Base-by-base conservation (phyloP, 768 basidiomycete genomes). In the Mycena sanguinolenta region DNA sequence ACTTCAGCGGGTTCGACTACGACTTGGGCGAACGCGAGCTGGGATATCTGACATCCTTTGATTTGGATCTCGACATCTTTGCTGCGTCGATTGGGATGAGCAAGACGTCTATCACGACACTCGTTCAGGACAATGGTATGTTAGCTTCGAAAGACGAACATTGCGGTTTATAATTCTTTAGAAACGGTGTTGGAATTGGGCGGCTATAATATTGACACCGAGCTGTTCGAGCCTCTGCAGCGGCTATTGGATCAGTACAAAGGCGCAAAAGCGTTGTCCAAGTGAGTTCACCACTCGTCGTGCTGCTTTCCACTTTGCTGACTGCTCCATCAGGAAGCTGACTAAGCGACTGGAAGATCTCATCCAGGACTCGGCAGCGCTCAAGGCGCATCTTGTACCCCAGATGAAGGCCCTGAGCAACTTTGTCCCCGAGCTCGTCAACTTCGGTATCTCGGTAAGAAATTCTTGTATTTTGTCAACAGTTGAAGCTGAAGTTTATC, bases 61-160 rank as follows among this genome's bases (percentile, higher is more conserved):
- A 99, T 76, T 88, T 90, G 72, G 98, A 99, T 79, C 85, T 99
- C 10, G 97, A 99, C 78, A 93, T 94, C 80, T 96, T 98, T 79
- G 90, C 95, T 23, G 96, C 96, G 12, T 95, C 96, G 2, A 90
- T 98, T 54, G 95, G 95, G 2, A 87, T 97, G 69, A 91, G 94
- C 46, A 95, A 96, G 84, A 97, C 96, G 6, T 91, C 93, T 4
- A 88, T 98, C 17, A 83, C 88, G n/a, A 82, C 84, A 0, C 84
- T 95, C 32, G 76, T 94, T 36, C 86, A 90, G 69, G 97, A 98
- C 74, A 90, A 93, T 61, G 95, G 95, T 94, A 73, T 25, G 80
- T 74, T 17, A 54, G 49, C 25, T 9, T 19, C 25, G 23, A 2
- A 50, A 2, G 49, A 14, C 9, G 4, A 27, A 50, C 12, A 2